Evolutionary conservation across 2,329 filamentous ascomycete genomes (phyloP).

Genomic region (Claviceps digitariae): DNA sequence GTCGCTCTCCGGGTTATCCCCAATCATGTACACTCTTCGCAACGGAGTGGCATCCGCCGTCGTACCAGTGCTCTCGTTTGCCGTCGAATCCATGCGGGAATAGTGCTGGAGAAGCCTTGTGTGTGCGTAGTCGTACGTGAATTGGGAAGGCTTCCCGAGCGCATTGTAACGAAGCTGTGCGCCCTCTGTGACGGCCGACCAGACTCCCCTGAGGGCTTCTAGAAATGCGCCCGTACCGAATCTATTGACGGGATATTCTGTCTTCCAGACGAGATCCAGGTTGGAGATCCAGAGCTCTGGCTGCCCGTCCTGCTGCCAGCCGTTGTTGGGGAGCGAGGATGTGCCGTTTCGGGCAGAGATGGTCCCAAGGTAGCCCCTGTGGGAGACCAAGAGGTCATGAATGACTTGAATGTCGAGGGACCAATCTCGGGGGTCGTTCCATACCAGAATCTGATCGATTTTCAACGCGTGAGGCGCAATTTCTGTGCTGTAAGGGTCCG

Average conservation of each 20-base stretch:
- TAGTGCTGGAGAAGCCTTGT: slow-evolving; percentile 51
- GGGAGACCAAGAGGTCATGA: slow-evolving; percentile 67
- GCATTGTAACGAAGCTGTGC: slow-evolving; percentile 47
- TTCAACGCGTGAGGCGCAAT: slow-evolving; percentile 41
- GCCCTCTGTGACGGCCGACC: slow-evolving; percentile 56
- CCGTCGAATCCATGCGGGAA: slow-evolving; percentile 12
- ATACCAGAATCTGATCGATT: slow-evolving; percentile 83
- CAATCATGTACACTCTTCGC: slow-evolving; percentile 81
- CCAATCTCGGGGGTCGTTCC: slow-evolving; percentile 96
- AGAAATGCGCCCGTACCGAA: slow-evolving; percentile 88
- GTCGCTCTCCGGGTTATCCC: slow-evolving; percentile 80
- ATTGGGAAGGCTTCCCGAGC: slow-evolving; percentile 69
- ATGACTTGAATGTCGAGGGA: slow-evolving; percentile 79
- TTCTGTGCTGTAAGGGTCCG: slow-evolving; percentile 19
- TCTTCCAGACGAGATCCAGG: slow-evolving; percentile 80
- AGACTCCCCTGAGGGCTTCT: slow-evolving; percentile 67
- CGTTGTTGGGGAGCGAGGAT: slow-evolving; percentile 48
- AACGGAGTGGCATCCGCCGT: slow-evolving; percentile 39
- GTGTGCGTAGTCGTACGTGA: slow-evolving; percentile 68
- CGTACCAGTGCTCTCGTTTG: slow-evolving; percentile 6
- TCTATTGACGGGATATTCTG: slow-evolving; percentile 69
- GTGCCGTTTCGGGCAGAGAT: slow-evolving; percentile 60
- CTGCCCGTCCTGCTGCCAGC: slow-evolving; percentile 74
- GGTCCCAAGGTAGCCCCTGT: slow-evolving; percentile 68
- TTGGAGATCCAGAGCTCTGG: slow-evolving; percentile 80